A percentile compares a stretch with the other conserved stretches of the same genome.
phyloP scores from a whole-genome alignment of 805 yeast species.

The Candida glaebosa region DNA sequence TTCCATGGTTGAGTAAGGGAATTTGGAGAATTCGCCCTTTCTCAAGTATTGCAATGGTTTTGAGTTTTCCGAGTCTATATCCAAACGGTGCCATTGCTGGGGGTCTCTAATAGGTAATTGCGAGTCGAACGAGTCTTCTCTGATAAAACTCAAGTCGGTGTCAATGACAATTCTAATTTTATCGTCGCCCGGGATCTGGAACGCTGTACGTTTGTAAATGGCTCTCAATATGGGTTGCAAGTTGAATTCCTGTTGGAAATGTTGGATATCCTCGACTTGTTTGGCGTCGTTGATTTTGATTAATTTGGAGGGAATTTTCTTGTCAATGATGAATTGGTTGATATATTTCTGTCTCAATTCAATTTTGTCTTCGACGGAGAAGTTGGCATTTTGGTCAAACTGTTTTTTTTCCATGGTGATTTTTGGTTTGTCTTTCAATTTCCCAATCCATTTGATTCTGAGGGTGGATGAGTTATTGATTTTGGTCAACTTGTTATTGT shows the following conservation, averaged over 20 bases:
- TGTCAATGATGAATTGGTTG: constrained; percentile 63
- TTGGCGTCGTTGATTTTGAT: constrained; percentile 57
- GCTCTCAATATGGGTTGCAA: constrained; percentile 87
- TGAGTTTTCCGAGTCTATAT: constrained; percentile 73
- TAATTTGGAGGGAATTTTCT: constrained; percentile 44
- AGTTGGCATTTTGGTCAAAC: constrained; percentile 52
- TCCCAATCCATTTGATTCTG: constrained; percentile 90
- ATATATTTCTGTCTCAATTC: constrained; percentile 78
- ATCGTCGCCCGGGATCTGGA: constrained; percentile 97
- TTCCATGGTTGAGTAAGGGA: constrained; percentile 88
- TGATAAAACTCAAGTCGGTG: constrained; percentile 78
- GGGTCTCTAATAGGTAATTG: constrained; percentile 90
- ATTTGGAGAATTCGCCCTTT: constrained; percentile 79
- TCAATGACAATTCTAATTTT: constrained; percentile 87
- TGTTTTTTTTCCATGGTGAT: constrained; percentile 77
- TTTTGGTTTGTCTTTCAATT: constrained; percentile 70
- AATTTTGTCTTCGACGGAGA: constrained; percentile 60
- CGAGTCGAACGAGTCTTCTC: constrained; percentile 86
- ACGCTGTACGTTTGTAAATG: constrained; percentile 86
- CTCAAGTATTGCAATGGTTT: constrained; percentile 72
- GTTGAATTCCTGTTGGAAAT: constrained; percentile 58
- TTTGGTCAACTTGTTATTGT: constrained; percentile 78
- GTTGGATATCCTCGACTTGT: constrained; percentile 49
- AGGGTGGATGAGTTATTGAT: constrained; percentile 68
- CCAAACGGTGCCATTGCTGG: constrained; percentile 84